Conservation (phyloP, 441 rosid species). For the Erysimum cheiri region DNA sequence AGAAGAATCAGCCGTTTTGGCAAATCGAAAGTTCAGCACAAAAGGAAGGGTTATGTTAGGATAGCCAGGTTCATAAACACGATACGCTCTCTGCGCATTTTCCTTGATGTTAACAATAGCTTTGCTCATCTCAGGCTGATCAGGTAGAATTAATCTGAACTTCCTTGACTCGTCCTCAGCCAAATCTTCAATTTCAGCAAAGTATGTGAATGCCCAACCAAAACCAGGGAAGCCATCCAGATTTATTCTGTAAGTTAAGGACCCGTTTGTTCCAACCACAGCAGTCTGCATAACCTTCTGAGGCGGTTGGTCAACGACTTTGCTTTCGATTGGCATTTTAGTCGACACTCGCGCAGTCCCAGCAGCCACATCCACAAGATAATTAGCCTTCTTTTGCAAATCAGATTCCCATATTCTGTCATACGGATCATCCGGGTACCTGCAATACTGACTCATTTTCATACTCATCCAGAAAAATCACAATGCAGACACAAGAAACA, state of each 20-base stretch:
- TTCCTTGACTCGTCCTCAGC: constrained; percentile 74
- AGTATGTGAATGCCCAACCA: constrained; percentile 90
- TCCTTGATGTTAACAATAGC: constrained; percentile 84
- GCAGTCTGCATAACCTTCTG: constrained; percentile 98
- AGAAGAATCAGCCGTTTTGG: constrained; percentile 81
- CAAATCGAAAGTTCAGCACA: constrained; percentile 80
- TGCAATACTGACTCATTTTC: constrained; percentile 43
- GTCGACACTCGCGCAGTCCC: constrained; percentile 86
- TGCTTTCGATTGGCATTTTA: constrained; percentile 54
- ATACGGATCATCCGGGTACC: constrained; percentile 97
- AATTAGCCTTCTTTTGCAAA: constrained; percentile 74
- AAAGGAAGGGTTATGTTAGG: constrained; percentile 79
- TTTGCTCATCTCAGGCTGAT: constrained; percentile 75
- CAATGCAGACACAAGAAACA: constrained; percentile 37
- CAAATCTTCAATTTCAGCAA: constrained; percentile 92
- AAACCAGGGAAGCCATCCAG: constrained; percentile 90
- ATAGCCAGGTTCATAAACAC: constrained; percentile 88
- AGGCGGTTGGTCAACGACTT: constrained; percentile 65
- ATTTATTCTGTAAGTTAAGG: constrained; percentile 81
- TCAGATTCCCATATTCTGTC: constrained; percentile 99
- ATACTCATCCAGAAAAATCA: neutral
- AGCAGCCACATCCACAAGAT: constrained; percentile 91
- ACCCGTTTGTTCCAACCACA: constrained; percentile 93
- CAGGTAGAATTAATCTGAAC: constrained; percentile 85
- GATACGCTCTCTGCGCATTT: constrained; percentile 81